Evolutionary conservation across 2,329 filamentous ascomycete genomes (phyloP), one percentile per base, ranked within the genome.

Genomic region (Trichophyton schoenleinii): DNA sequence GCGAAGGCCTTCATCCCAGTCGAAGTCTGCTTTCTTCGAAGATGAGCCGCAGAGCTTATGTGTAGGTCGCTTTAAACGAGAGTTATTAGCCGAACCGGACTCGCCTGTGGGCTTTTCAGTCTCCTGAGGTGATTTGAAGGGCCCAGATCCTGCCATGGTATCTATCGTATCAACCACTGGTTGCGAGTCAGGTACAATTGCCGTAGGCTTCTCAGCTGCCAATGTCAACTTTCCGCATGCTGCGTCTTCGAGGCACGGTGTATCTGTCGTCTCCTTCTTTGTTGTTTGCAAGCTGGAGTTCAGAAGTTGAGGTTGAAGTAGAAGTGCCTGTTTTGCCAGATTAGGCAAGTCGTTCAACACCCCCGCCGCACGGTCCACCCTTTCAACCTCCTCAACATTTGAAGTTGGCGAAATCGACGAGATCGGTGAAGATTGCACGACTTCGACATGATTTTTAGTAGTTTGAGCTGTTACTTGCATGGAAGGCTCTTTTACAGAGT

Each of bases 1-100:
- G 4, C 65, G 65, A 42, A 66, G 64, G 42, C 65, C 65, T 57
- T 64, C 60, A 20, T 65, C 64, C 65, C 65, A 66, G 49, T 66
- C 65, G 6, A 64, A 48, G 20, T 41, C 31, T 28, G 46, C 46
- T 18, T 42, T 60, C 15, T 41, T 57, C 4, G 55, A 44, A 3
- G 41, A 41, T 7, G 59, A 44, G 5, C 60, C 61, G 42, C 44
- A 61, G 25, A 63, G 60, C 20, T 61, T 65, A 25, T 63, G 49
- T 22, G 60, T n/a, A 13, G 65, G 65, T 2, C 65, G 62, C 53
- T 65, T 66, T 36, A 66, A 57, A 41, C 63, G 55, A 3, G 65
- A 63, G 46, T 57, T 61, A 42, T 57, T 48, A 20, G 34, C 4
- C 6, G 22, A 59, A 34, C 15, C 22, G 55, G 36, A n/a, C 11